Evolutionary conservation across 495 filamentous ascomycete genomes (phyloP).

Genomic region (Penicillium arizonense): DNA sequence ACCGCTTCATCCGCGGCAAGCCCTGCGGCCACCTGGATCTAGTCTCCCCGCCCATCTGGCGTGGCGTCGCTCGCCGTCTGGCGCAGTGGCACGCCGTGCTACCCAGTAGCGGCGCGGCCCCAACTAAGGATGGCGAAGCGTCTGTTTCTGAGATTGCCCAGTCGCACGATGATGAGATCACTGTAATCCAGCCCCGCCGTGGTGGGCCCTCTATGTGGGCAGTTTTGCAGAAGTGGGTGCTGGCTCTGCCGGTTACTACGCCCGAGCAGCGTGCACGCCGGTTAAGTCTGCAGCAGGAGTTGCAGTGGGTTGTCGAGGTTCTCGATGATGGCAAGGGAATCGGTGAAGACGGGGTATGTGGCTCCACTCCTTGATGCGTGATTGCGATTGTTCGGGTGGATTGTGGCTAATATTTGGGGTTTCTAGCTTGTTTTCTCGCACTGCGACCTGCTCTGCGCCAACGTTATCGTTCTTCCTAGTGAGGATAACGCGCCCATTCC

Average conservation of each 20-base stretch:
- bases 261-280: slow-evolving; percentile 65
- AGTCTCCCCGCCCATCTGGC: slow-evolving; percentile 67
- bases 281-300: slow-evolving; percentile 67
- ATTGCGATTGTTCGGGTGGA: neutral
- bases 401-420: slow-evolving; percentile 14
- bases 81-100: slow-evolving; percentile 92
- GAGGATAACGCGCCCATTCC: slow-evolving; percentile 25
- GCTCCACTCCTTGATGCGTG: neutral
- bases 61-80: slow-evolving; percentile 75
- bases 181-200: slow-evolving; percentile 58
- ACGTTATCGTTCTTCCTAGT: slow-evolving; percentile 81
- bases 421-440: slow-evolving; percentile 84
- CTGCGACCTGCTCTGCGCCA: slow-evolving; percentile 91
- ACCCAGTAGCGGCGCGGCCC: slow-evolving; percentile 20
- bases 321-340: slow-evolving; percentile 73
- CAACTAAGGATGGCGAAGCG: slow-evolving; percentile 8
- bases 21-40: slow-evolving; percentile 80
- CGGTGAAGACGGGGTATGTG: slow-evolving; percentile 68
- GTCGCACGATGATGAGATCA: slow-evolving; percentile 35
- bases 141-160: slow-evolving; percentile 26
- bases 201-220: slow-evolving; percentile 83
- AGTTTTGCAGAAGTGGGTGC: slow-evolving; percentile 92
- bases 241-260: slow-evolving; percentile 72
- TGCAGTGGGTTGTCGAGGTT: slow-evolving; percentile 63
- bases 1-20: slow-evolving; percentile 80